phyloP scores from a whole-genome alignment of 495 filamentous ascomycete species.

The Clavariopsis aquatica region DNA sequence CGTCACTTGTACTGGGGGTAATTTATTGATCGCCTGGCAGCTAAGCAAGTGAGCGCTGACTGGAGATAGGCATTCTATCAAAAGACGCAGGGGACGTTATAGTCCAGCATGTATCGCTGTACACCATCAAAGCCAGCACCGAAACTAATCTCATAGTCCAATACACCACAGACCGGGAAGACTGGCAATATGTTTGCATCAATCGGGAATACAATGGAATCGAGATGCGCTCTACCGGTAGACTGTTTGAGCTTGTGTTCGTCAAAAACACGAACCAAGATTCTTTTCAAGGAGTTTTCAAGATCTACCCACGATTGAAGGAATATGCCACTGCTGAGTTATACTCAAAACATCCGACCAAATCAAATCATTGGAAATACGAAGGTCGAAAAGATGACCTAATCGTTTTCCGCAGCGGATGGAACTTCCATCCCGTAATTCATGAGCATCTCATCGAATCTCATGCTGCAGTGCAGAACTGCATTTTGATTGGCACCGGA shows the following conservation, averaged over 20 bases:
- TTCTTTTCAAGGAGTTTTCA: constrained; percentile 13
- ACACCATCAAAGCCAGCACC: constrained; percentile 8
- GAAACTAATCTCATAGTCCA: constrained; percentile 10
- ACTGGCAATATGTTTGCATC: constrained; percentile 24
- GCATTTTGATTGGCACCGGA: constrained; percentile 7
- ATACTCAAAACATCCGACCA: constrained; percentile 26
- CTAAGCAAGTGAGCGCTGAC: neutral
- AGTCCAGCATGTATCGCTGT: constrained; percentile 1
- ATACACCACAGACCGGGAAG: constrained; percentile 18
- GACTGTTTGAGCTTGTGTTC: constrained; percentile 24
- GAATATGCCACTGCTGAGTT: constrained; percentile 17
- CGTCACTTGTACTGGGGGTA: constrained; percentile 25
- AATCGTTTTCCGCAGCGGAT: constrained; percentile 9
- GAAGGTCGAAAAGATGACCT: constrained; percentile 25
- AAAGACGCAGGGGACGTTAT: constrained; percentile 11
- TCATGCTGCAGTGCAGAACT: constrained; percentile 12
- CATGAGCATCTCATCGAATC: constrained; percentile 7
- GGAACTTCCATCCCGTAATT: constrained; percentile 11
- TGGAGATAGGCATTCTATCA: neutral
- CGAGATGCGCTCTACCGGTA: constrained; percentile 12
- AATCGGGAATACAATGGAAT: constrained; percentile 18
- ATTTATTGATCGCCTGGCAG: neutral
- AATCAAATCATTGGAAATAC: constrained; percentile 26
- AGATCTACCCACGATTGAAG: neutral
- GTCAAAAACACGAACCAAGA: constrained; percentile 5